Percentiles rank a stretch among this genome's conserved stretches.
Conservation (phyloP, 2,329 filamentous ascomycete species). For the Trichoderma koningii region DNA sequence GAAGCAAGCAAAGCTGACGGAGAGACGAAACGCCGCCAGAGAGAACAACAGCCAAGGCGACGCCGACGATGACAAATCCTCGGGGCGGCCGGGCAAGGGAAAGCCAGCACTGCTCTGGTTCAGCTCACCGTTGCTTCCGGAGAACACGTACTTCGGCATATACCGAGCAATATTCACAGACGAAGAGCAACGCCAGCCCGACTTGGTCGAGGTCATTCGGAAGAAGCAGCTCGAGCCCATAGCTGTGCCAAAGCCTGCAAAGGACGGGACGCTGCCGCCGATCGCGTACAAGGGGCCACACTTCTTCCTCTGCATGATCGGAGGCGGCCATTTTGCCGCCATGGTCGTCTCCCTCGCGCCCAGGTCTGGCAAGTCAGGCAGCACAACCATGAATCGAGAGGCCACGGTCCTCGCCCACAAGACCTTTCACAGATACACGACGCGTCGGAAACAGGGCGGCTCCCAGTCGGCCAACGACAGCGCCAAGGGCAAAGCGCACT, state of each 20-base stretch:
- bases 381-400: constrained; percentile 72
- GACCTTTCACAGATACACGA: constrained; percentile 97
- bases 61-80: constrained; percentile 41
- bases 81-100: constrained; percentile 58
- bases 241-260: constrained; percentile 54
- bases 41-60: constrained; percentile 59
- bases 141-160: constrained; percentile 78
- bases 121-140: constrained; percentile 70
- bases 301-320: constrained; percentile 97
- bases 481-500: constrained; percentile 91
- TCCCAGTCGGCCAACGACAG: constrained; percentile 92
- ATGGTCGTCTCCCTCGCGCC: constrained; percentile 92
- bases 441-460: constrained; percentile 91
- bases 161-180: constrained; percentile 80
- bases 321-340: constrained; percentile 93
- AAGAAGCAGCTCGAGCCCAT: constrained; percentile 75
- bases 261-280: constrained; percentile 58
- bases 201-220: constrained; percentile 67
- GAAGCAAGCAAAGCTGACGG: constrained; percentile 75
- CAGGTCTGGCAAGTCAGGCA: constrained; percentile 67
- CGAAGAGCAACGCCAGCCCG: constrained; percentile 64
- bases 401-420: constrained; percentile 92
- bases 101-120: constrained; percentile 86
- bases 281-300: constrained; percentile 71
- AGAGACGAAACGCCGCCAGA: constrained; percentile 46